A percentile compares a stretch with the other conserved stretches of the same genome.
These are phyloP conservation scores for Staphylotrichum tortipilum DNA, from an alignment of 495 filamentous ascomycete species.

Conservation along the genomic window DNA sequence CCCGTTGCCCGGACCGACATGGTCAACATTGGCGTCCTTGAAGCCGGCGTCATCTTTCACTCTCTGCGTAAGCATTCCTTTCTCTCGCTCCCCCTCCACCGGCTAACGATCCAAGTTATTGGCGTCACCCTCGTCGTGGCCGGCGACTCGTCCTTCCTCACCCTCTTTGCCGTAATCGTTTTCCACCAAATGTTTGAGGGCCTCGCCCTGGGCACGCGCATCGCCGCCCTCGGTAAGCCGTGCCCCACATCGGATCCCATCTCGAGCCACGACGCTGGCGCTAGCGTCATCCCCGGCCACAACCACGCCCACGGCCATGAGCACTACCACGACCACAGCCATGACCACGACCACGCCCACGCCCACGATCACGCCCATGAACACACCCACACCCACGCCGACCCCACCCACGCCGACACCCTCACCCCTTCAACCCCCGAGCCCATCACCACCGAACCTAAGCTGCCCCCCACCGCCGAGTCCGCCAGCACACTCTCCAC, in stretches of 20 bases:
- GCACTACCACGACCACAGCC: slow-evolving; percentile 11
- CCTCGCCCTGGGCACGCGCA: slow-evolving; percentile 64
- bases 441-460: neutral
- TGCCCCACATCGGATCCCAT: neutral
- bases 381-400: slow-evolving; percentile 9
- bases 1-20: slow-evolving; percentile 26
- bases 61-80: slow-evolving; percentile 48
- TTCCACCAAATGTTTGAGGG: slow-evolving; percentile 75
- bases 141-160: slow-evolving; percentile 47
- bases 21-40: slow-evolving; percentile 54
- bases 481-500: neutral
- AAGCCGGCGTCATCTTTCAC: slow-evolving; percentile 66
- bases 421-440: neutral
- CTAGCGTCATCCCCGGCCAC: neutral
- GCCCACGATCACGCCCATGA: slow-evolving; percentile 9
- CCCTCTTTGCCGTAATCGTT: slow-evolving; percentile 49
- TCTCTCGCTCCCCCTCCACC: neutral
- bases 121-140: slow-evolving; percentile 52
- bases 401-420: neutral
- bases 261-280: neutral
- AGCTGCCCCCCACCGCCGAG: neutral
- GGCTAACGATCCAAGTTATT: slow-evolving; percentile 44
- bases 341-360: neutral
- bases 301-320: slow-evolving; percentile 11
- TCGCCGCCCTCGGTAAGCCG: slow-evolving; percentile 32